Base-by-base conservation (phyloP, 768 basidiomycete species). In the Hericium alpestre region DNA sequence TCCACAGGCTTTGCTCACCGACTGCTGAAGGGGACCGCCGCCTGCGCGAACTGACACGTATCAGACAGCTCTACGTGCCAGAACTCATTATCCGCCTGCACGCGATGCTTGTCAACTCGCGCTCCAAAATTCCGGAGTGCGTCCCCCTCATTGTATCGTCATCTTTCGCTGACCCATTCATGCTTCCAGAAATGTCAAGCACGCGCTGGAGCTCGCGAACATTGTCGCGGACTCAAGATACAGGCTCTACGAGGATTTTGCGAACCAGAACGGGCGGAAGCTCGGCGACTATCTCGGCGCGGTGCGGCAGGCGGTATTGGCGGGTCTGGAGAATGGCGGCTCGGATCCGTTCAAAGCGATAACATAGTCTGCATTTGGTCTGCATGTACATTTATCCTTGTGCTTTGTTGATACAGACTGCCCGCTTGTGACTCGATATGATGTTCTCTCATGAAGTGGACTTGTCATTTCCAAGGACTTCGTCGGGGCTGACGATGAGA, bases 31-130 rank as follows among this genome's bases (percentile, higher is more conserved):
- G 70, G 43, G 79, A 83, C 50, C 77, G 76, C 7, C 77, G 87
- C 25, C 75, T 74, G 22, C 73, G 74, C 20, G 90, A 94, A 59
- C 78, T 95, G 49, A 71, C 79, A 12, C 81, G 87, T n/a, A 87
- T 95, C 53, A 82, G 93, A 43, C 86, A 93, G 64, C 82, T 94
- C 32, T 94, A 87, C 69, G 75, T 96, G 23, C 95, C 93, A 0
- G 93, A 96, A 67, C 76, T 97, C 20, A 81, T 97, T 63, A 77
- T 97, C 61, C 83, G 91, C 20, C 72, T 98, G 2, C 93, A 97
- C 65, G 74, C 79, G 47, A 72, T 86, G 52, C 72, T 98, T 11
- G 78, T 81, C 58, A 71, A 75, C 38, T 90, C 92, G 5, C 73
- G 83, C 8, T 69, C 74, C 10, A 71, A 80, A 20, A 76, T 92